phyloP scores from a whole-genome alignment of 2,329 filamentous ascomycete genomes.

The Aspergillus awamori region DNA sequence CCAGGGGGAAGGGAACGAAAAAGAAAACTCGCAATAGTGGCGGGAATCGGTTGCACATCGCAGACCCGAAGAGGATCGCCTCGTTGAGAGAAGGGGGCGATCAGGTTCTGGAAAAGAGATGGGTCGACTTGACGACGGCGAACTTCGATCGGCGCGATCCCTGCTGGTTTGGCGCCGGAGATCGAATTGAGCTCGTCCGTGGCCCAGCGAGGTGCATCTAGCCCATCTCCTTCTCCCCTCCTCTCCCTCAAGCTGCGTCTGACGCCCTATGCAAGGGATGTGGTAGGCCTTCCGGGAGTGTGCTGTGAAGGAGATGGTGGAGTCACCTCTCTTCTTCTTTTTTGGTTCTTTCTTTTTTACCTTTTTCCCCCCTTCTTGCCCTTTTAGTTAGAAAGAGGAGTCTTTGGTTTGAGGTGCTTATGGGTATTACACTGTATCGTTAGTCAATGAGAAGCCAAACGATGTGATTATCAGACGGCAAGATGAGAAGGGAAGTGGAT shows the following conservation, averaged over 20 bases:
- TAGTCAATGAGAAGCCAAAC: neutral
- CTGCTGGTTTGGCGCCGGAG: slow-evolving; percentile 10
- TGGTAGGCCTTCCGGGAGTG: slow-evolving; percentile 6
- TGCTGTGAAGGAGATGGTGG: neutral
- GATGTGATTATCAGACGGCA: neutral
- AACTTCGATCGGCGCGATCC: slow-evolving; percentile 20
- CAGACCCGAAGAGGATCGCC: slow-evolving; percentile 11
- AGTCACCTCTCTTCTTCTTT: slow-evolving; percentile 3
- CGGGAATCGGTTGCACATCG: slow-evolving; percentile 1
- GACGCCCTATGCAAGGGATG: slow-evolving; percentile 26
- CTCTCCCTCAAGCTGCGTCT: slow-evolving; percentile 13
- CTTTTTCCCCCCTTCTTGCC: neutral
- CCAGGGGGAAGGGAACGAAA: slow-evolving; percentile 9
- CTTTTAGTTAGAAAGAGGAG: neutral
- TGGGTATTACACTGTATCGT: slow-evolving; percentile 5
- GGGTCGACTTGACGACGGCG: slow-evolving; percentile 17
- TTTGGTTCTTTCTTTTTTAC: neutral
- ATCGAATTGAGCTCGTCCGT: slow-evolving; percentile 11
- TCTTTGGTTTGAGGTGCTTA: neutral
- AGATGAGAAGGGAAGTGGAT: neutral
- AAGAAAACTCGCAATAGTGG: slow-evolving; percentile 1
- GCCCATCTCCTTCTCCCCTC: neutral
- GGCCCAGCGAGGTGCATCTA: slow-evolving; percentile 4
- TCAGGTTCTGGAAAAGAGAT: slow-evolving; percentile 28
- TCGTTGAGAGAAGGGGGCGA: slow-evolving; percentile 24